These are phyloP conservation scores for Hymenoscyphus infarciens DNA, from an alignment of 2,329 filamentous ascomycete genomes.

Conservation along the genomic window DNA sequence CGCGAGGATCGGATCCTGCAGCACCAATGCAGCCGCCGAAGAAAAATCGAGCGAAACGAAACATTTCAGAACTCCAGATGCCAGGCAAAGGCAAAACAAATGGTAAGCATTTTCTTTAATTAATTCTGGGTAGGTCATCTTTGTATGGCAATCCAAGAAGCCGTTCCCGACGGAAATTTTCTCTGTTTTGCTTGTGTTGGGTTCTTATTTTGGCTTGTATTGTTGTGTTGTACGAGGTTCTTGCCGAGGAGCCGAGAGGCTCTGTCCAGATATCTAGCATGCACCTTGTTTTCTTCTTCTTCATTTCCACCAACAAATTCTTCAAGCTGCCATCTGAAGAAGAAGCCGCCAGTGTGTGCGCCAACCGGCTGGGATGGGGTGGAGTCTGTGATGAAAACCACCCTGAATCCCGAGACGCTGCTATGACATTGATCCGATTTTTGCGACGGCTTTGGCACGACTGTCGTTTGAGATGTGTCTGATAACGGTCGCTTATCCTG, in stretches of 20 bases:
- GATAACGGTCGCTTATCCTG: constrained; percentile 22
- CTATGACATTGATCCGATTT: constrained; percentile 15
- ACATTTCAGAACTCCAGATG: constrained; percentile 6
- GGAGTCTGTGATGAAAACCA: background rate
- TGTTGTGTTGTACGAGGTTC: background rate
- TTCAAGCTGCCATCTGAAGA: constrained; percentile 11
- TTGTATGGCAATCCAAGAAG: background rate
- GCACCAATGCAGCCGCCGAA: constrained; percentile 5
- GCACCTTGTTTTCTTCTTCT: background rate
- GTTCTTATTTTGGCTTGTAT: background rate
- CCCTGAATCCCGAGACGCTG: constrained; percentile 22
- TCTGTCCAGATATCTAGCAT: background rate
- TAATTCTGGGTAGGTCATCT: no score
- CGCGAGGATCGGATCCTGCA: background rate
- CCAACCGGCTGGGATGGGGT: background rate
- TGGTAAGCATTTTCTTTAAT: background rate
- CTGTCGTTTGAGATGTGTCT: constrained; percentile 29
- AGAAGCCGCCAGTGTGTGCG: background rate
- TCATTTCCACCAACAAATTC: background rate
- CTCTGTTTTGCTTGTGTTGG: background rate
- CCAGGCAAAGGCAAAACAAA: background rate
- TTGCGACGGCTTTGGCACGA: constrained; percentile 32
- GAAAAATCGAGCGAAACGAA: constrained; percentile 2
- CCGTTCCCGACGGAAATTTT: background rate
- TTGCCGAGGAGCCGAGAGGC: background rate